Base-by-base conservation (phyloP, 352 stramenopile genomes). In the Phytopythium aichiense region DNA sequence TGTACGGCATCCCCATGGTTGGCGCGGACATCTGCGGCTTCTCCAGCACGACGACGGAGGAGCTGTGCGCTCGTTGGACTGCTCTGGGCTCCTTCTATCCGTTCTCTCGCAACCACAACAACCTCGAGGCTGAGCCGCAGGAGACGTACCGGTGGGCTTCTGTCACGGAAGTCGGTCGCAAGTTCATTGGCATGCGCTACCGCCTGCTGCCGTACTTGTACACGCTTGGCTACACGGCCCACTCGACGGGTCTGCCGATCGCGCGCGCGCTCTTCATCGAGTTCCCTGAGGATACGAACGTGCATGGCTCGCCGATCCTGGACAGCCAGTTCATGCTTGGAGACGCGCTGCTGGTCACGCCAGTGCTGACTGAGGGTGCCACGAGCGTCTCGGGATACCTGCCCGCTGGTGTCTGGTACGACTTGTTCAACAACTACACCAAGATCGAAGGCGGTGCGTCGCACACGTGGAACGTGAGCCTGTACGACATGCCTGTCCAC, bases 101-200 rank as follows among this genome's bases (percentile, higher is more conserved):
- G 31, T 94, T 94, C 63, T 67, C 80, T 28, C 77, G 87, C 23
- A 92, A 94, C 74, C 87, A 95, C 74, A 94, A 93, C 73, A 86
- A 81, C 53, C 51, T 76, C 7, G 67, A 79, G 5, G 60, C 71
- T 12, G 67, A 74, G 25, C 48, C 84, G 9, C 83, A 91, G 49
- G 81, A 91, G 55, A 87, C 84, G 12, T 88, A 89, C 56, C 71
- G 88, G 7, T 88, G 83, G 79, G 71, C 69, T 9, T 66, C 78
- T 28, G 78, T 87, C 40, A 60, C 68, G 0, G 60, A 62, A 0
- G 66, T 88, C n/a, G 75, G 82, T 31, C 67, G 73, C 37, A 81
- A 84, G 50, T 87, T 88, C 70, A 75, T 95, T 38, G 67, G 71
- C 46, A 67, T 87, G 68, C 79, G 87, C 38, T 93, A 94, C 62